phyloP scores from a whole-genome alignment of 2,329 filamentous ascomycete genomes.

The Monosporascus ibericus region DNA sequence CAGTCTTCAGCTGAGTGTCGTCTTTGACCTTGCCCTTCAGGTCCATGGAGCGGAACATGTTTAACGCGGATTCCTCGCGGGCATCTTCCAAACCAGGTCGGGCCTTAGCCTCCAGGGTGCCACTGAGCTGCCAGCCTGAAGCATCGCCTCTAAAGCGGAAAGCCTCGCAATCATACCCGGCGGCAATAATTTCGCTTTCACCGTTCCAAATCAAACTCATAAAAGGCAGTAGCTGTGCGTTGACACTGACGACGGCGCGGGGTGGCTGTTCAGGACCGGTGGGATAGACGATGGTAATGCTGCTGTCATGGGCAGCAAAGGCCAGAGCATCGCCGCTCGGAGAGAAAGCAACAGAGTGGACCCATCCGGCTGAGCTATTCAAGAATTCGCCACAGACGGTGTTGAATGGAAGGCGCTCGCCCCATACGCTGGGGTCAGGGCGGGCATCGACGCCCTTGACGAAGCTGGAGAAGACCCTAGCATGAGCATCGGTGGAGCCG shows the following conservation, averaged over 20 bases:
- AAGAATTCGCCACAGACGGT: conserved; percentile 95
- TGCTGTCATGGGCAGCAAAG: conserved; percentile 92
- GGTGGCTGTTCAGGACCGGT: conserved; percentile 86
- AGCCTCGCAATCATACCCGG: conserved; percentile 84
- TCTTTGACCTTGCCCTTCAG: conserved; percentile 88
- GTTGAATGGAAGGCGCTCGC: conserved; percentile 93
- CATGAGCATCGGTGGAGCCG: conserved; percentile 95
- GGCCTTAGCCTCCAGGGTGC: conserved; percentile 72
- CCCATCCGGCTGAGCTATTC: conserved; percentile 95
- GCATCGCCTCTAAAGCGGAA: conserved; percentile 80
- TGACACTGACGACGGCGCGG: conserved; percentile 80
- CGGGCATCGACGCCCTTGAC: conserved; percentile 89
- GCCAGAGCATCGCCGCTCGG: conserved; percentile 89
- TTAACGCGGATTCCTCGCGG: conserved; percentile 86
- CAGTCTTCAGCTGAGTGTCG: conserved; percentile 89
- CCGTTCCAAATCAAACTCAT: conserved; percentile 88
- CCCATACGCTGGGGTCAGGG: conserved; percentile 85
- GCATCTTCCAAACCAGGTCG: conserved; percentile 53
- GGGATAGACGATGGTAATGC: conserved; percentile 93
- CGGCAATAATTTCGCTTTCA: conserved; percentile 90
- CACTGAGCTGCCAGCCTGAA: conserved; percentile 76
- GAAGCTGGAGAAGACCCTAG: conserved; percentile 89
- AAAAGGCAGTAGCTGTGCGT: conserved; percentile 86
- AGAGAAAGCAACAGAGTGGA: conserved; percentile 89
- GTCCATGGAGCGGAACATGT: conserved; percentile 99